These are phyloP conservation scores for Pyricularia sp. DNA, from an alignment of 2,329 filamentous ascomycete species.

Conservation along the genomic window DNA sequence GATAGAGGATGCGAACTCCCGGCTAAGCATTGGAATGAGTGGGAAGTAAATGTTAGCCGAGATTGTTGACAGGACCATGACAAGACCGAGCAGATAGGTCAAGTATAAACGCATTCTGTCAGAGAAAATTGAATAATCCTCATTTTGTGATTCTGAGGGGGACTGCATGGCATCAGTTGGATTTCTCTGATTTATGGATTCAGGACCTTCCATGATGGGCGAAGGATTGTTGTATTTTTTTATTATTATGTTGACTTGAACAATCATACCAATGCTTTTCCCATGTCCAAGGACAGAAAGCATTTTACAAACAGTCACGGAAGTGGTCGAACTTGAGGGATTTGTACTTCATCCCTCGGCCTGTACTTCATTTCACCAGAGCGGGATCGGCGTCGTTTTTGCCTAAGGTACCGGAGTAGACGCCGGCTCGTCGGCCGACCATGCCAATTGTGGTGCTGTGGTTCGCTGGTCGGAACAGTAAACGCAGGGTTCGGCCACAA, in stretches of 20 bases:
- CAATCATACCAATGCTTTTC: not conserved
- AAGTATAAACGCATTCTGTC: constrained; percentile 28
- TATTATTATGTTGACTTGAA: not conserved
- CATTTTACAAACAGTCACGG: not conserved
- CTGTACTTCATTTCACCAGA: not conserved
- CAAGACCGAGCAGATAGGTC: constrained; percentile 33
- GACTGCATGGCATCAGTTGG: not conserved
- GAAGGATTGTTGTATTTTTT: not conserved
- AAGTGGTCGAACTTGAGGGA: not conserved
- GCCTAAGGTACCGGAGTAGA: not conserved
- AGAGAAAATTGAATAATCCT: constrained; percentile 17
- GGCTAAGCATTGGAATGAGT: constrained; percentile 27
- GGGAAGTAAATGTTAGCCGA: constrained; percentile 30
- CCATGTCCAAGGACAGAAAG: not conserved
- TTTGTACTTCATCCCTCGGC: not conserved
- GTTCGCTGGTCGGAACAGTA: not conserved
- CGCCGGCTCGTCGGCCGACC: not conserved
- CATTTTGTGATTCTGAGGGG: not conserved
- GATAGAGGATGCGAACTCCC: constrained; percentile 20
- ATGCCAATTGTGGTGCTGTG: not conserved
- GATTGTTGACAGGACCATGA: constrained; percentile 24
- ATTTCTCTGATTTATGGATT: not conserved
- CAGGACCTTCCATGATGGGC: not conserved
- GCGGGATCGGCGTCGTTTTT: not conserved
- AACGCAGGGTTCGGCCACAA: not conserved